Evolutionary conservation across 1,284 basidiomycete genomes (phyloP).

Genomic region (Cryptococcus sp.): DNA sequence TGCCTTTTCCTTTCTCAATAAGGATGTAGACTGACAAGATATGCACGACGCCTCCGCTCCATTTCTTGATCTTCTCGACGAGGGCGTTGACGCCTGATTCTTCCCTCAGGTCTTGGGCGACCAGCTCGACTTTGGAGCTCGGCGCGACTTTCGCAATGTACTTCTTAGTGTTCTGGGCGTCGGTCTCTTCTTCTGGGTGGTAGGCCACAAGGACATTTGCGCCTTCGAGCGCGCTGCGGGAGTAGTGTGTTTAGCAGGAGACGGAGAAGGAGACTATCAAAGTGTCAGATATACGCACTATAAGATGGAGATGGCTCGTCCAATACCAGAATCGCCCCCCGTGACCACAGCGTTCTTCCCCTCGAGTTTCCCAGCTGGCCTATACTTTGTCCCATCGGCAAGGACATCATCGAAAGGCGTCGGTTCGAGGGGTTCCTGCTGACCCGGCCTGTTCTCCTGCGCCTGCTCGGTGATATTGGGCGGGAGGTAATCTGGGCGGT

Average conservation of each 20-base stretch:
- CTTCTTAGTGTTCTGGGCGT: constrained; percentile 55
- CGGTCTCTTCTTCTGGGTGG: constrained; percentile 59
- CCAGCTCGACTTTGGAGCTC: constrained; percentile 54
- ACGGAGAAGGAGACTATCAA: neutral
- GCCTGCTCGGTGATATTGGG: constrained; percentile 39
- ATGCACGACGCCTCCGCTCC: constrained; percentile 55
- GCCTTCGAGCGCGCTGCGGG: constrained; percentile 59
- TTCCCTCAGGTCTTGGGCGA: constrained; percentile 56
- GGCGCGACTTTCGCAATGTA: constrained; percentile 51
- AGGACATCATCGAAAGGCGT: constrained; percentile 59
- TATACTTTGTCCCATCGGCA: constrained; percentile 56
- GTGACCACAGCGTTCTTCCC: constrained; percentile 54
- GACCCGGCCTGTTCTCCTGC: constrained; percentile 45
- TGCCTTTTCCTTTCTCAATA: neutral
- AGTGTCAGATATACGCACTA: constrained; percentile 24
- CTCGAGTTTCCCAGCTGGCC: constrained; percentile 54
- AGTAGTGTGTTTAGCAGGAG: neutral
- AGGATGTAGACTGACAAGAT: constrained; percentile 51
- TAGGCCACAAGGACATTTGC: constrained; percentile 62
- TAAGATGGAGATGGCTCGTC: constrained; percentile 48
- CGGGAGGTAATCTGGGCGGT: constrained; percentile 45
- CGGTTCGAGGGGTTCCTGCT: constrained; percentile 49
- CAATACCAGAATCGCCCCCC: constrained; percentile 57
- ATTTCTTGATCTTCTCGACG: constrained; percentile 56
- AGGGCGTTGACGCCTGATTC: constrained; percentile 57